These are phyloP conservation scores for Clitopilus hobsonii DNA, from an alignment of 768 basidiomycete species.

Conservation along the genomic window DNA sequence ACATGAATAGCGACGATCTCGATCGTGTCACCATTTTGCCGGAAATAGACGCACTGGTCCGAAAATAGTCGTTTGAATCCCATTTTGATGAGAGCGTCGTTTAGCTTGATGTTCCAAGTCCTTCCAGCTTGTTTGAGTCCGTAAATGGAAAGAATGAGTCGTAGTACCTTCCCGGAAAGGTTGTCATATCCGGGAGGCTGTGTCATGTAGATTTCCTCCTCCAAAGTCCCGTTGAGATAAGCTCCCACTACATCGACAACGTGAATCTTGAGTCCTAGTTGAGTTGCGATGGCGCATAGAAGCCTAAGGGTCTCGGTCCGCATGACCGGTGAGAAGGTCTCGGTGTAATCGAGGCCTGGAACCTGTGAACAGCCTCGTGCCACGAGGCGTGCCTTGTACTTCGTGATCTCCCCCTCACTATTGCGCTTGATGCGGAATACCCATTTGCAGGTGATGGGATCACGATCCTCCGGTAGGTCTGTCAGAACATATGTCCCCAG, in stretches of 20 bases:
- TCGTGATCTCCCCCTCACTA: conserved; percentile 12
- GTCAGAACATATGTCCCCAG: conserved; percentile 24
- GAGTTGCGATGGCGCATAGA: conserved; percentile 20
- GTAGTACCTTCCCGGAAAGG: conserved; percentile 16
- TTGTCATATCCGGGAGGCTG: conserved; percentile 22
- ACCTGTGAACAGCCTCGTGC: conserved; percentile 26
- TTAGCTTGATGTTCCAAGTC: conserved; percentile 22
- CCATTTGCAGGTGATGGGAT: conserved; percentile 24
- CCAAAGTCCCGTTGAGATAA: conserved; percentile 16
- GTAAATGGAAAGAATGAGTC: conserved; percentile 27
- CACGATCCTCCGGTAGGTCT: conserved; percentile 16
- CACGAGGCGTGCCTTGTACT: conserved; percentile 28
- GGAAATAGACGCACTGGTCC: neutral
- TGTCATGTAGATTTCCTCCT: conserved; percentile 19
- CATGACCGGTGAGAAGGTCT: conserved; percentile 18
- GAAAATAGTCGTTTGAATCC: conserved; percentile 5
- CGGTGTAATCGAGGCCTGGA: conserved; percentile 25
- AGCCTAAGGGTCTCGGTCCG: conserved; percentile 11
- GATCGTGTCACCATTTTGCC: neutral
- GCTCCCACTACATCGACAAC: conserved; percentile 17
- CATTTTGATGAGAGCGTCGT: conserved; percentile 7
- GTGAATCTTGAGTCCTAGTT: conserved; percentile 8
- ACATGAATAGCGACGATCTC: conserved; percentile 21
- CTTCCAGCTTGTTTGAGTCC: conserved; percentile 28
- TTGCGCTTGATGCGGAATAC: conserved; percentile 21